A percentile compares a stretch with the other conserved stretches of the same genome.
Conservation (phyloP, 176 grass and related monocot species). For the Poa annua region DNA sequence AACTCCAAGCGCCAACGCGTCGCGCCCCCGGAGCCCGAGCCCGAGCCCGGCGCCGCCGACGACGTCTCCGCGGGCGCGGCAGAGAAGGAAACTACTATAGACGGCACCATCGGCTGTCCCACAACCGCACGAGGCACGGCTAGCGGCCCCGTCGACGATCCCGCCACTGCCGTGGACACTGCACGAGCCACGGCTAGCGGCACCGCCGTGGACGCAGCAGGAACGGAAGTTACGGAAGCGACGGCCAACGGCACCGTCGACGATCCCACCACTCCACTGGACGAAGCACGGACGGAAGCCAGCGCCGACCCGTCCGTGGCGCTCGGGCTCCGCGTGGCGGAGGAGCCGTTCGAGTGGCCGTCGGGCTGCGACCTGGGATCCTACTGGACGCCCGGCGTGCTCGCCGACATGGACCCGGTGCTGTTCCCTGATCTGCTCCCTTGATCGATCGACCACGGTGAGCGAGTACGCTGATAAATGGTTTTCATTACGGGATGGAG, state of each 20-base stretch:
- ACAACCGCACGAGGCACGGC: too few species aligned
- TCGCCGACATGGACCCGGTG: slow-evolving; percentile 49
- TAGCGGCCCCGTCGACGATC: background rate
- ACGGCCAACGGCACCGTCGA: background rate
- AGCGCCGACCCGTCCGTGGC: background rate
- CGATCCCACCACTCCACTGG: background rate
- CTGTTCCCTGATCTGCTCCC: slow-evolving; percentile 50
- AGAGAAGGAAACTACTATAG: background rate
- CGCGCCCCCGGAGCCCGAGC: slow-evolving; percentile 6
- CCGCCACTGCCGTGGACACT: background rate
- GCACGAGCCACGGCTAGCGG: background rate
- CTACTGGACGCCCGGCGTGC: slow-evolving; percentile 40
- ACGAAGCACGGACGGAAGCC: background rate
- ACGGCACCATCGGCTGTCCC: too few species aligned
- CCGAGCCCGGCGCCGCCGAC: background rate
- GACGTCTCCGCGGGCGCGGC: background rate
- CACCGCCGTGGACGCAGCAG: background rate
- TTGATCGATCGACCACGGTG: background rate
- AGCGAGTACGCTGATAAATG: background rate
- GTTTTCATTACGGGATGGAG: background rate
- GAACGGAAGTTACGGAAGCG: background rate
- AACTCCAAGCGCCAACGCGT: slow-evolving; percentile 56
- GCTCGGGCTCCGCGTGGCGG: slow-evolving; percentile 21
- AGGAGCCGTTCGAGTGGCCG: slow-evolving; percentile 58
- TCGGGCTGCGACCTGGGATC: slow-evolving; percentile 55